Conservation (phyloP, 495 filamentous ascomycete species). For the Penicillium paradoxum region DNA sequence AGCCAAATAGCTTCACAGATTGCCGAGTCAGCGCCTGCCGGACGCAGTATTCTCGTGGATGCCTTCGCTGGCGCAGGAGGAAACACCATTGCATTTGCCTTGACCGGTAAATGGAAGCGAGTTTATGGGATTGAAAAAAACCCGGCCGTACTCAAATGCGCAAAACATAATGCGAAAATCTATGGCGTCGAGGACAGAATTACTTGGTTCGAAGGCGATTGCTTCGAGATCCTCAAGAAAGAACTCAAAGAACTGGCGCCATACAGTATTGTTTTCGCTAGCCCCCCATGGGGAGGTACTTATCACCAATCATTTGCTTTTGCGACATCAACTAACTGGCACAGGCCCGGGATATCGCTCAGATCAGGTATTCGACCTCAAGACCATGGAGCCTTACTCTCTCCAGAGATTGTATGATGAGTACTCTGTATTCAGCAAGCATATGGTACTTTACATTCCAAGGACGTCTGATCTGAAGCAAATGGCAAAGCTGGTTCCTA, state of each 20-base stretch:
- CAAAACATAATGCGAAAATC: slow-evolving; percentile 84
- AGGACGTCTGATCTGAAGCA: slow-evolving; percentile 83
- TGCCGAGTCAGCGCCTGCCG: slow-evolving; percentile 43
- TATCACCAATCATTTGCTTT: background rate
- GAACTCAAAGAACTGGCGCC: slow-evolving; percentile 45
- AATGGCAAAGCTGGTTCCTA: slow-evolving; percentile 58
- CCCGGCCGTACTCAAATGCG: slow-evolving; percentile 70
- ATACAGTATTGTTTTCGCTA: slow-evolving; percentile 73
- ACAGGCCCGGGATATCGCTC: slow-evolving; percentile 73
- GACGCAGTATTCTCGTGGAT: slow-evolving; percentile 65
- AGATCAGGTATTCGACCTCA: slow-evolving; percentile 77
- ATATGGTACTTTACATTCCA: slow-evolving; percentile 77
- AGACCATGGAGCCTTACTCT: slow-evolving; percentile 81
- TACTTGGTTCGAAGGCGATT: slow-evolving; percentile 78
- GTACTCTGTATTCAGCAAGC: slow-evolving; percentile 47
- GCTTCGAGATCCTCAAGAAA: slow-evolving; percentile 57
- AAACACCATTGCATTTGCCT: slow-evolving; percentile 91
- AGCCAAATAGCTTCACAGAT: slow-evolving; percentile 81
- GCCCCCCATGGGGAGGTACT: slow-evolving; percentile 90
- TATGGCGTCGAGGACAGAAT: slow-evolving; percentile 80
- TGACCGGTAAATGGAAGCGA: slow-evolving; percentile 65
- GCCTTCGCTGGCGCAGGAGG: slow-evolving; percentile 88
- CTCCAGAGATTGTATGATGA: slow-evolving; percentile 56
- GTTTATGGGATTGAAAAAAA: slow-evolving; percentile 88
- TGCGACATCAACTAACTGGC: slow-evolving; percentile 6